phyloP scores from a whole-genome alignment of 2,329 filamentous ascomycete genomes.

The Neofusicoccum cordaticola region DNA sequence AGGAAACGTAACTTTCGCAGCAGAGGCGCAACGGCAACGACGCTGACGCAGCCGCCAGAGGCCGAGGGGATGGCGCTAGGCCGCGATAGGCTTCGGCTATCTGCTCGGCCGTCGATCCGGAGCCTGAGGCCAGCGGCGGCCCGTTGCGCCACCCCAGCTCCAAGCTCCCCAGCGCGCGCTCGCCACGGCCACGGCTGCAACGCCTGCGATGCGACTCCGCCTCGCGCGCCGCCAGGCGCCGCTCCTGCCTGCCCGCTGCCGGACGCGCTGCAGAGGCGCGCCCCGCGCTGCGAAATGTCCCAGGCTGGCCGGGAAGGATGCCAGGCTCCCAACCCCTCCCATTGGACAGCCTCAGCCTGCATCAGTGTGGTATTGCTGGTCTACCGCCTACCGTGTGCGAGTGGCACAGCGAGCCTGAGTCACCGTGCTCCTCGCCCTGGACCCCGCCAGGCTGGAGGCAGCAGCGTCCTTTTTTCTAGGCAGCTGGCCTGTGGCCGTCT shows the following conservation, averaged over 20 bases:
- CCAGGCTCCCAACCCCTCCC: too few species aligned
- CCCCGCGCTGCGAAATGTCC: neutral
- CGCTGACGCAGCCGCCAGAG: conserved; percentile 10
- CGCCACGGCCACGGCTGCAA: too few species aligned
- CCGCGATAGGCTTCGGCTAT: neutral
- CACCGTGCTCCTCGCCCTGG: neutral
- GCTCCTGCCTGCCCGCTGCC: neutral
- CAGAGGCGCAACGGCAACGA: neutral
- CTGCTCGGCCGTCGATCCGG: neutral
- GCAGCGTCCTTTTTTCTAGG: neutral
- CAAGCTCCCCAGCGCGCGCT: neutral
- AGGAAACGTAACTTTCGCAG: conserved; percentile 1
- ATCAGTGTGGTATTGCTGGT: too few species aligned
- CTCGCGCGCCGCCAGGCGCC: neutral
- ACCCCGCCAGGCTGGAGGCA: neutral
- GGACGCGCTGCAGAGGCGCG: neutral
- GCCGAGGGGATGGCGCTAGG: neutral
- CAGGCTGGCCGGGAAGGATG: neutral
- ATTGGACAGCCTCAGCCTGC: too few species aligned
- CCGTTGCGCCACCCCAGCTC: neutral
- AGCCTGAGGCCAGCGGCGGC: neutral
- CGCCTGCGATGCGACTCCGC: neutral
- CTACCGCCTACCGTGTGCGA: too few species aligned
- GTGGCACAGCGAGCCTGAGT: neutral
- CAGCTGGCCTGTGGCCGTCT: neutral